Evolutionary conservation across 2,329 filamentous ascomycete genomes (phyloP), one percentile per base, ranked within the genome.

Genomic region (Colletotrichum lindemuthianum): DNA sequence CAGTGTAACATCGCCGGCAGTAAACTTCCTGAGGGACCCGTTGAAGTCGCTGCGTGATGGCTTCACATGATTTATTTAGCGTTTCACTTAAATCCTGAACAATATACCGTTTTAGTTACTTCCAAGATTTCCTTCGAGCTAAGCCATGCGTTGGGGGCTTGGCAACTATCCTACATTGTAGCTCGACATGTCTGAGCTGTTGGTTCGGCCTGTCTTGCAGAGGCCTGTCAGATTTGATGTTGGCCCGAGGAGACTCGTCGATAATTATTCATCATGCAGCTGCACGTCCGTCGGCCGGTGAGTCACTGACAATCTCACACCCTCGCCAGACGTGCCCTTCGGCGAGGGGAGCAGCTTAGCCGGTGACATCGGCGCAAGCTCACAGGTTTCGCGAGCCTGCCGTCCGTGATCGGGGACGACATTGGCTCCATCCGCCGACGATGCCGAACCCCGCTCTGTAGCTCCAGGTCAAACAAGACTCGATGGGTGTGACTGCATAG

Each of bases 1-100:
- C 91, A 94, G 79, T 94, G 91, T 77, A 93, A 94, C 74, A 81
- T 93, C 75, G 90, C 91, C n/a, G 88, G 85, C 3, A 90, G 84
- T 64, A 76, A 83, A 67, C 74, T 84, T 41, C 87, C 87, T 8
- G 71, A 83, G 55, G 87, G 86, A 0, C 85, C 86, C 2, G 34
- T 41, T 5, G 60, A 55, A 16, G 54, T 54, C 6, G 34, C 43
- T 15, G 59, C 60, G 43, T 37, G 51, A 11, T 15, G 40, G n/a
- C n/a, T 33, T 41, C 15, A 57, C 44, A 41, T 49, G 54, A 49
- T 56, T 48, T 6, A 16, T 40, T 24, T 24, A 37, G 52, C 24
- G 44, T 34, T 37, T 50, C 13, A 24, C 24, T 34, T 36, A 1
- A 33, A n/a, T 24, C 8, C 32, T 15, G 9, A 7, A 16, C 9